Evolutionary conservation across 2,329 filamentous ascomycete species (phyloP).

Genomic region (Alternaria gaisen): DNA sequence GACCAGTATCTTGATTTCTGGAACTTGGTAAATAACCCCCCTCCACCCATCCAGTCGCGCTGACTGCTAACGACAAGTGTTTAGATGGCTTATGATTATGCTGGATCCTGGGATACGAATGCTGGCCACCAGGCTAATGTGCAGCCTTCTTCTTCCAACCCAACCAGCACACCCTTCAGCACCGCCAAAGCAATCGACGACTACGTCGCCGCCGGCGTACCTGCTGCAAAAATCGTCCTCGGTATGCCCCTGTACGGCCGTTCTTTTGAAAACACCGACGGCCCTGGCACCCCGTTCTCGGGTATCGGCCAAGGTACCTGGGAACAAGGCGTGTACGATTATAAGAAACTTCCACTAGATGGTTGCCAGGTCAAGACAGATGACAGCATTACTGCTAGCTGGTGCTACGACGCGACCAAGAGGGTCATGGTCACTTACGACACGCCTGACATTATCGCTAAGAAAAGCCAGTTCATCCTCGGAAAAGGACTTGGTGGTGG

Average conservation of each 20-base stretch:
- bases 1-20: slow-evolving; percentile 60
- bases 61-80: background rate
- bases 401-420: slow-evolving; percentile 39
- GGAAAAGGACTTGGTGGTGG: slow-evolving; percentile 45
- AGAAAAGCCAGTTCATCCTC: slow-evolving; percentile 40
- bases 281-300: slow-evolving; percentile 42
- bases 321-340: slow-evolving; percentile 50
- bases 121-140: slow-evolving; percentile 48
- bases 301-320: slow-evolving; percentile 46
- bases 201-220: slow-evolving; percentile 44
- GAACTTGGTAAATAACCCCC: slow-evolving; percentile 54
- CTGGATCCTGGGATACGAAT: slow-evolving; percentile 47
- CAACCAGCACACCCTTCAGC: slow-evolving; percentile 46
- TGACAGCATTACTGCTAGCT: slow-evolving; percentile 36
- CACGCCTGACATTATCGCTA: slow-evolving; percentile 41
- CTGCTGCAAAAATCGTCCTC: slow-evolving; percentile 47
- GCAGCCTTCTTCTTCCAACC: slow-evolving; percentile 35
- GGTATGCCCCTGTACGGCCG: slow-evolving; percentile 52
- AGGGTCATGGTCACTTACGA: slow-evolving; percentile 46
- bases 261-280: slow-evolving; percentile 45
- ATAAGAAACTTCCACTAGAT: slow-evolving; percentile 45
- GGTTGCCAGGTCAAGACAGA: slow-evolving; percentile 39
- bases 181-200: slow-evolving; percentile 43
- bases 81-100: slow-evolving; percentile 83
- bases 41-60: background rate